Base-by-base conservation (phyloP, 345 rosid genomes). In the Eutrema japonicum region DNA sequence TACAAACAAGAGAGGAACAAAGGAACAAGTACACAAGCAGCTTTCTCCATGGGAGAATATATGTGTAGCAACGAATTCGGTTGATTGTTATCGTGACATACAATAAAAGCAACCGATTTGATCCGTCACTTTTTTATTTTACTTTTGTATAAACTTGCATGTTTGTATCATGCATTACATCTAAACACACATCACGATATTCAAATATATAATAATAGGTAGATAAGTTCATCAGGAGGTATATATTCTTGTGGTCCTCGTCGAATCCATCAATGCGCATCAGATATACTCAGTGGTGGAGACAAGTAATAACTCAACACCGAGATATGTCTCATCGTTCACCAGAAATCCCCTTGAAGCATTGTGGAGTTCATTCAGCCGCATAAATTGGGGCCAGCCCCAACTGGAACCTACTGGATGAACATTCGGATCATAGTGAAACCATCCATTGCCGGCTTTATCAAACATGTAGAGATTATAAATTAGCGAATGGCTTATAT, bases 261-360 rank as follows among this genome's bases (percentile, higher is more conserved):
- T 30, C 3, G 18, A 29, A 30, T 12, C 45, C 29, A 9, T 27
- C n/a, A 3, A 36, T 9, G 32, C 16, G 4, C 46, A 11, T 72
- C 70, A 72, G 30, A 72, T 27, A 53, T 63, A 4, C 63, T 64
- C 57, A 27, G n/a, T 35, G n/a, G 49, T 27, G 59, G 71, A 47
- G 33, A 55, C 0, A 38, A 46, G 2, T 3, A 48, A 47, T 51
- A 73, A 56, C 43, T 73, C 66, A 35, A 73, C 77, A 73, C 66
- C 45, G 0, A 65, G 0, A 29, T 73, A 65, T 11, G 65, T 65
- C 51, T 27, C 11, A 48, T 73, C 66, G 4, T 57, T 64, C 36
- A 65, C 59, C 14, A 73, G 35, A 65, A 36, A 5, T 11, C 72
- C 77, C 5, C 2, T 37, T 0, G 65, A 65, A 56, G 59, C 0